A percentile compares a stretch with the other conserved stretches of the same genome.
These are phyloP conservation scores for Mycena galericulata DNA, from an alignment of 768 basidiomycete species.

Conservation along the genomic window DNA sequence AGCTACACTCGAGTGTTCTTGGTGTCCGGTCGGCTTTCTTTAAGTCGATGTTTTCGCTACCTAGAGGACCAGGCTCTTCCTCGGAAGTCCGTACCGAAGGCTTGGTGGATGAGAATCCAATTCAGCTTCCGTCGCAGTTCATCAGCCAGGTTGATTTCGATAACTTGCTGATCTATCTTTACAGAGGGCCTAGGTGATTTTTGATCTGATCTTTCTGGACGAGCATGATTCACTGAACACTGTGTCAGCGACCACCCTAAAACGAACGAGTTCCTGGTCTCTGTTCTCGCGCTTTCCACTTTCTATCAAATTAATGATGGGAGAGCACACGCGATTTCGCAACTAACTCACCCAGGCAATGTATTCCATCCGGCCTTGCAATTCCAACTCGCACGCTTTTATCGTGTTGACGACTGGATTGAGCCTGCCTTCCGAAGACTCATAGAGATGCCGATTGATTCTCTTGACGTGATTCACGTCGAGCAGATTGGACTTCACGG, in stretches of 20 bases:
- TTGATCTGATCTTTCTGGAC: neutral
- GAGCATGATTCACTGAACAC: neutral
- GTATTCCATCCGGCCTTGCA: neutral
- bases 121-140: neutral
- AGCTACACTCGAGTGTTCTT: constrained; percentile 1
- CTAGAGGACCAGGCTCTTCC: neutral
- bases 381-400: neutral
- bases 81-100: neutral
- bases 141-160: neutral
- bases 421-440: constrained; percentile 1
- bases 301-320: constrained; percentile 2
- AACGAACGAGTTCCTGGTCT: constrained; percentile 6
- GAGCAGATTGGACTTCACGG: neutral
- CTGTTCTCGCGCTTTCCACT: neutral
- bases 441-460: neutral
- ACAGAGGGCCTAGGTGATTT: neutral
- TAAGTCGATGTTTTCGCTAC: neutral
- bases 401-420: constrained; percentile 7
- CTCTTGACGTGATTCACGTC: neutral
- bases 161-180: neutral
- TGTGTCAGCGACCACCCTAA: neutral
- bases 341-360: neutral
- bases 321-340: neutral
- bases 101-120: neutral
- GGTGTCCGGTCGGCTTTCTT: neutral